Conservation (phyloP, 495 filamentous ascomycete species). For the Cercophora newfieldiana region DNA sequence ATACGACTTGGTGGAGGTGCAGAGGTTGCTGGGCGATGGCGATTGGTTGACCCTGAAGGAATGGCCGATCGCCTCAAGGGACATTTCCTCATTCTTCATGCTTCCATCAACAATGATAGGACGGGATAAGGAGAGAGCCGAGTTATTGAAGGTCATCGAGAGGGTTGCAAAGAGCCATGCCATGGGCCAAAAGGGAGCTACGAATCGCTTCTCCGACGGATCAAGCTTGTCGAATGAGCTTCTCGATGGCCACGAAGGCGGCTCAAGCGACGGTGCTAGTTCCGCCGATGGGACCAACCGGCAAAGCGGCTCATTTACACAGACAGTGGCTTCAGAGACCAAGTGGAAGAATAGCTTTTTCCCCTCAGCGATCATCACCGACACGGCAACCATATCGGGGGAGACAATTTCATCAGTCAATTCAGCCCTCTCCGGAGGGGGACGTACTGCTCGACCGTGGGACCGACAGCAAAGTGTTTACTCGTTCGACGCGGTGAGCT, state of each 20-base stretch:
- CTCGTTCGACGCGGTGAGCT: conserved; percentile 35
- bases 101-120: conserved; percentile 79
- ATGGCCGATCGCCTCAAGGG: conserved; percentile 70
- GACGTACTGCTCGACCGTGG: conserved; percentile 34
- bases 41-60: conserved; percentile 65
- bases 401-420: conserved; percentile 40
- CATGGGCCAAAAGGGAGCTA: conserved; percentile 45
- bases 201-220: conserved; percentile 49
- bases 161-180: conserved; percentile 63
- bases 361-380: conserved; percentile 31
- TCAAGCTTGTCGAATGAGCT: conserved; percentile 59
- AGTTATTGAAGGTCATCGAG: conserved; percentile 70
- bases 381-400: conserved; percentile 34
- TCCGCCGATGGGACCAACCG: conserved; percentile 46
- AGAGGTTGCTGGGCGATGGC: conserved; percentile 71
- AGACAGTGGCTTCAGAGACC: conserved; percentile 54
- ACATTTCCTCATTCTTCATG: conserved; percentile 84
- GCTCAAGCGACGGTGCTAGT: conserved; percentile 51
- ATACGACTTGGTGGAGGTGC: conserved; percentile 69
- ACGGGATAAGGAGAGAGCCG: conserved; percentile 66
- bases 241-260: conserved; percentile 53
- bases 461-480: conserved; percentile 38
- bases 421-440: conserved; percentile 30
- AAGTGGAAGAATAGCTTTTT: conserved; percentile 43
- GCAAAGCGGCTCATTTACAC: conserved; percentile 39